These are phyloP conservation scores for Phytophthora pinifolia DNA, from an alignment of 352 stramenopile species.

Conservation along the genomic window DNA sequence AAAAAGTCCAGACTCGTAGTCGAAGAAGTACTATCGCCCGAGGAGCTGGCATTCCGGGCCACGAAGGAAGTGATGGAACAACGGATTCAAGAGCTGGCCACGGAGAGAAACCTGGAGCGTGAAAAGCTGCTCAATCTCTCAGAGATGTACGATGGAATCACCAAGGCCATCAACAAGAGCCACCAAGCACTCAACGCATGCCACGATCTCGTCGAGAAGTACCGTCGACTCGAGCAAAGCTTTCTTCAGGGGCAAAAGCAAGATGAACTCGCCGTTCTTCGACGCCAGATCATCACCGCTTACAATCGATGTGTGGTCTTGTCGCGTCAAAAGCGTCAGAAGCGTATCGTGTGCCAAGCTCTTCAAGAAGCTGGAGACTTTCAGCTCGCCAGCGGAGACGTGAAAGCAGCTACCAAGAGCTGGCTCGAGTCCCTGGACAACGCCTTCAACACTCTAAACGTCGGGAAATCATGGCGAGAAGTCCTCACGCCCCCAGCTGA, in stretches of 20 bases:
- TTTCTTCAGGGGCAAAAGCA: not conserved
- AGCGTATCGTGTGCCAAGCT: constrained; percentile 53
- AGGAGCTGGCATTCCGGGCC: constrained; percentile 60
- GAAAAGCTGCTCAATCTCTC: constrained; percentile 30
- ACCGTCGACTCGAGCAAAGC: constrained; percentile 21
- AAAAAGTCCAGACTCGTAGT: constrained; percentile 81
- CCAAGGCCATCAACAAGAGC: constrained; percentile 64
- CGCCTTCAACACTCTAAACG: constrained; percentile 57
- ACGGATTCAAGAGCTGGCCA: constrained; percentile 30
- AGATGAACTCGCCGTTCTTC: constrained; percentile 16
- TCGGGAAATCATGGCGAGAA: constrained; percentile 51
- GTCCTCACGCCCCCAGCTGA: constrained; percentile 29
- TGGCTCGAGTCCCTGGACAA: constrained; percentile 82
- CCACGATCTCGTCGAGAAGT: constrained; percentile 49
- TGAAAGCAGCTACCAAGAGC: constrained; percentile 44
- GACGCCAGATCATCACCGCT: constrained; percentile 38
- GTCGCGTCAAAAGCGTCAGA: constrained; percentile 67
- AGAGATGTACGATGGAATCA: constrained; percentile 26
- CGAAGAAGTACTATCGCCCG: constrained; percentile 56
- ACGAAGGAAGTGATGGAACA: constrained; percentile 43
- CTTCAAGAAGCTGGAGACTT: constrained; percentile 78
- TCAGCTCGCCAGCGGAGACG: constrained; percentile 46
- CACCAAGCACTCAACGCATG: constrained; percentile 52
- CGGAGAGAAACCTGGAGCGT: constrained; percentile 24
- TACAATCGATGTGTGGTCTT: constrained; percentile 59